Percentiles rank a stretch among this genome's conserved stretches.
These are phyloP conservation scores for Acanthamoeba divionensis DNA, from an alignment of 208 protist genomes.

Conservation along the genomic window DNA sequence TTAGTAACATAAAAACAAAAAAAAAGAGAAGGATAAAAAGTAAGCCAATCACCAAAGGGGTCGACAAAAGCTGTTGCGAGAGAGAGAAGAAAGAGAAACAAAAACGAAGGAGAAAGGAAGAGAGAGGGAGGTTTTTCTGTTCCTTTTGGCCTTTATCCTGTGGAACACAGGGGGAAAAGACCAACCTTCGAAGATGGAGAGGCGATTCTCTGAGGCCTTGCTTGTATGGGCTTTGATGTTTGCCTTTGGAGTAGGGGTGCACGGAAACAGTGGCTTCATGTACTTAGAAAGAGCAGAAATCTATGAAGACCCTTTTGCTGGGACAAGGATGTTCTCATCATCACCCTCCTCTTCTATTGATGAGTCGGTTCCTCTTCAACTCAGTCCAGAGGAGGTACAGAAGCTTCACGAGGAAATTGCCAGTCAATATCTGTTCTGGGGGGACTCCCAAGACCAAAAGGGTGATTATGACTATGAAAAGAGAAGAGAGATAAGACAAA, in stretches of 20 bases:
- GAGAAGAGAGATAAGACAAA: too few relatives aligned
- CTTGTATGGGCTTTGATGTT: background rate
- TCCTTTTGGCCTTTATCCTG: too few relatives aligned
- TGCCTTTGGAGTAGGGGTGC: background rate
- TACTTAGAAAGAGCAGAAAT: background rate
- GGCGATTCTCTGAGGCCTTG: background rate
- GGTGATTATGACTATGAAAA: background rate
- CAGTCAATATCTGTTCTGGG: background rate
- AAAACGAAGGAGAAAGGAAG: too few relatives aligned
- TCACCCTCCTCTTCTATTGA: background rate
- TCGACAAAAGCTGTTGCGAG: too few relatives aligned
- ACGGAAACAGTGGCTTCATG: background rate
- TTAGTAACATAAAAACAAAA: too few relatives aligned
- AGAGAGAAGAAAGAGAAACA: too few relatives aligned
- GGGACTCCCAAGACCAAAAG: background rate
- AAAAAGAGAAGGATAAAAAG: too few relatives aligned
- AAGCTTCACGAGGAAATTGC: background rate
- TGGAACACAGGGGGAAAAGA: too few relatives aligned
- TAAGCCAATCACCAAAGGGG: too few relatives aligned
- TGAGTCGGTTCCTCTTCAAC: background rate
- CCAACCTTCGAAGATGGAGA: background rate
- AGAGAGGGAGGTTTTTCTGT: too few relatives aligned
- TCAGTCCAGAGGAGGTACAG: background rate
- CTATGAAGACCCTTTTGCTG: background rate
- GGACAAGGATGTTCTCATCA: background rate